Evolutionary conservation across 805 yeast genomes (phyloP).

Genomic region (Blastobotrys muscicola): DNA sequence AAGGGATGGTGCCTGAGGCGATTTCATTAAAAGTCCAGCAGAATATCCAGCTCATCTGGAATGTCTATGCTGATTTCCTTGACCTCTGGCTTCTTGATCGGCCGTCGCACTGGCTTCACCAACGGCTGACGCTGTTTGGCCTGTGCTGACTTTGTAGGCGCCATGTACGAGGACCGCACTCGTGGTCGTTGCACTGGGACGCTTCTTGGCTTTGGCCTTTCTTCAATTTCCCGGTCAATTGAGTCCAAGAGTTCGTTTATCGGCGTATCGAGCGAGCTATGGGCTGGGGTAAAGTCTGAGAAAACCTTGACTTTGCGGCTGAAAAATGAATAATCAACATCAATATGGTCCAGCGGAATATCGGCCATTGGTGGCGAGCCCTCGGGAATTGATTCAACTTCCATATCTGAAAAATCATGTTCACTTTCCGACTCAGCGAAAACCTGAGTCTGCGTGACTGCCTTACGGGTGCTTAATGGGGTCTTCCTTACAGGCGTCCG

Average conservation of each 20-base stretch:
- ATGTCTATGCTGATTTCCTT: not conserved
- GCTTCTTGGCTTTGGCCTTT: not conserved
- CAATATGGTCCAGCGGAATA: slow-evolving; percentile 13
- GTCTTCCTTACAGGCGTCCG: slow-evolving; percentile 5
- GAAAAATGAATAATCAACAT: slow-evolving; percentile 7
- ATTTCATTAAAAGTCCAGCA: not conserved
- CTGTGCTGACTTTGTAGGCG: slow-evolving; percentile 14
- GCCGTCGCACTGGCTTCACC: not conserved
- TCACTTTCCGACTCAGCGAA: slow-evolving; percentile 2
- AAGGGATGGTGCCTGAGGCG: not conserved
- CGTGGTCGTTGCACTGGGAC: not conserved
- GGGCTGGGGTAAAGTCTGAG: slow-evolving; percentile 5
- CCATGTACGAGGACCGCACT: slow-evolving; percentile 9
- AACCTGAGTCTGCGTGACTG: not conserved
- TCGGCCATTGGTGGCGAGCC: slow-evolving; percentile 10
- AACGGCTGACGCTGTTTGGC: slow-evolving; percentile 9
- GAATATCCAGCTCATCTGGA: slow-evolving; percentile 2
- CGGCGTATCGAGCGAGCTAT: not conserved
- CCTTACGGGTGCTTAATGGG: slow-evolving; percentile 3
- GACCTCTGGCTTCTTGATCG: not conserved
- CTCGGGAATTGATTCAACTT: slow-evolving; percentile 13
- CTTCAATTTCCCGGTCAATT: not conserved
- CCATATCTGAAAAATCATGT: slow-evolving; percentile 4
- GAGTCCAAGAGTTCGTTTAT: not conserved
- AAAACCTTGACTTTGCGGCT: no score